phyloP scores from a whole-genome alignment of 169 alveolate species.

The Cryptosporidium viatorum region DNA sequence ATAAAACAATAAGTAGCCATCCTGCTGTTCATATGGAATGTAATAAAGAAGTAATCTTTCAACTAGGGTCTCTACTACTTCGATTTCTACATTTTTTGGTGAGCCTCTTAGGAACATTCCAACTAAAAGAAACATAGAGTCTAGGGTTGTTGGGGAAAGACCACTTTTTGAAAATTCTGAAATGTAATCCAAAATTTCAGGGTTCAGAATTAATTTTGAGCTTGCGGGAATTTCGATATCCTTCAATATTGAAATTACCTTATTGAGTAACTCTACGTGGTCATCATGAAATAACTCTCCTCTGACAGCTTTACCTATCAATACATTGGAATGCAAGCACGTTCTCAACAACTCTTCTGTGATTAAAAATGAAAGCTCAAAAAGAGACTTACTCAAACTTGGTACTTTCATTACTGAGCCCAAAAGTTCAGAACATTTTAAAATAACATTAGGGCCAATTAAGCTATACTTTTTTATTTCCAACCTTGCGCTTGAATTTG shows the following conservation, averaged over 20 bases:
- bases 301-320: background rate
- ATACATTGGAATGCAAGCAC: background rate
- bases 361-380: background rate
- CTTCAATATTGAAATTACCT: background rate
- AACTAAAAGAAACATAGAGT: background rate
- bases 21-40: constrained; percentile 24
- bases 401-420: background rate
- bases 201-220: background rate
- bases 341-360: background rate
- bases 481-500: background rate
- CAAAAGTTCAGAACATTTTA: constrained; percentile 8
- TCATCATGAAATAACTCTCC: constrained; percentile 37
- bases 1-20: background rate
- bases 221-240: background rate
- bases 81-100: constrained; percentile 1
- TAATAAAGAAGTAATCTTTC: background rate
- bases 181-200: background rate
- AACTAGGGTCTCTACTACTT: background rate
- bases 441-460: constrained; percentile 37
- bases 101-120: background rate
- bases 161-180: constrained; percentile 13
- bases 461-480: constrained; percentile 13
- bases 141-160: constrained; percentile 1
- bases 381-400: background rate
- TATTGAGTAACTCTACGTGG: constrained; percentile 1